Base-by-base conservation (phyloP, 1,139 yeast genomes). In the Pneumocystis sp. region DNA sequence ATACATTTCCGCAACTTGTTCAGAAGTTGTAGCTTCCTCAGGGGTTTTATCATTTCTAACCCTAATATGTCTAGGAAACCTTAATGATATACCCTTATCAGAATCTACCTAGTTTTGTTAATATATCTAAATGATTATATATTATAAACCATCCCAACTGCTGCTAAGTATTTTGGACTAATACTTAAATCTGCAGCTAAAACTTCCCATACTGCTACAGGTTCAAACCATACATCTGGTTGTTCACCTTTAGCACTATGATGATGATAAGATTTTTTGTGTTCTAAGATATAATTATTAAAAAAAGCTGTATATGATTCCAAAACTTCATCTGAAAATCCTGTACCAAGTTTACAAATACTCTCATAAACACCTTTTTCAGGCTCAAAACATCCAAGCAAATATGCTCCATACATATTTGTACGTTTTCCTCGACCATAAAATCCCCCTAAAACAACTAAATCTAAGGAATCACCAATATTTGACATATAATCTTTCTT, bases 301-400 rank as follows among this genome's bases (percentile, higher is more conserved):
- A 65, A 93, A 79, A 65, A 79, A 79, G 50, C 81, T 81, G 72
- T 86, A 81, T 57, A 93, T 75, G 59, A 76, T 76, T 82, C 82
- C 67, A 93, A 79, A 72, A 85, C 82, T 69, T 88, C 97, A 70
- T 93, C 99, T 57, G 91, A 84, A 74, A 93, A 93, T 0, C 99
- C 99, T 0, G 99, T 95, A 61, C 98, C 98, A 66, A 95, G 91
- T 74, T 95, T 93, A 77, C 98, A 93, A 61, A 96, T 87, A 0
- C 97, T 88, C 74, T 93, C 98, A 73, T 83, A 89, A 71, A 90
- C 97, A 57, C 70, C 71, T 0, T 89, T 82, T 68, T 91, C 96
- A 64, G 84, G 84, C 72, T 93, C 91, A 74, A 89, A 91, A 59
- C 95, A 85, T 0, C 96, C 98, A 65, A 95, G 79, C 57, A 93